Base-by-base conservation (phyloP, 179 eudicot genomes). In the Sideroxylon spinosum region DNA sequence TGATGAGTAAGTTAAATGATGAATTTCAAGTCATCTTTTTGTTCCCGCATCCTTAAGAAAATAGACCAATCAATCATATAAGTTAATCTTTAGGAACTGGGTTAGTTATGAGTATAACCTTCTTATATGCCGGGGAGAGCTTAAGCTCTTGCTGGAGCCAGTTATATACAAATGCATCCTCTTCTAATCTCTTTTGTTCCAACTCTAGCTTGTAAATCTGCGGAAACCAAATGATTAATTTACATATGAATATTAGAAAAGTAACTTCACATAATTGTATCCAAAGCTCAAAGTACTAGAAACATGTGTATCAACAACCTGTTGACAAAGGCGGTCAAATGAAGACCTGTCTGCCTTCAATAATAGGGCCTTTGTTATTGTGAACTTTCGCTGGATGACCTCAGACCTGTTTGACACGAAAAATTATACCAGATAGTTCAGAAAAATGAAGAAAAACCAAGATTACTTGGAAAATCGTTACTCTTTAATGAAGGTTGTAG, bases 131-230 rank as follows among this genome's bases (percentile, higher is more conserved):
- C 1, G 93, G 93, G 23, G 96, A 91, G 80, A 87, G 88, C 84
- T 90, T 91, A 72, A 91, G 88, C 82, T 91, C 93, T 75, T 88
- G 86, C 75, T 91, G 93, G 64, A 91, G 92, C 92, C 93, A 90
- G 81, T 90, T 91, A 85, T 88, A 91, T 73, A 90, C 96, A 82
- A 82, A 86, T 57, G 91, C 87, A 79, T 90, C 96, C 84, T 91
- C 96, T 80, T 91, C 90, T 71, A 91, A 68, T 79, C 96, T 86
- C 85, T 88, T 91, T 68, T 90, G 96, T 79, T 91, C 96, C 80
- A 86, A 70, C 78, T 91, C 93, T 80, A 91, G 85, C 88, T 87
- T 91, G 86, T 83, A 73, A 81, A 89, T 83, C 95, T 91, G 86
- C 73, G 80, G 50, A 78, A 65, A 79, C 55, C 60, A 60, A 78